A percentile compares a stretch with the other conserved stretches of the same genome.
These are phyloP conservation scores for Lenwebbia sp. DNA, from an alignment of 345 rosid species.

Conservation along the genomic window DNA sequence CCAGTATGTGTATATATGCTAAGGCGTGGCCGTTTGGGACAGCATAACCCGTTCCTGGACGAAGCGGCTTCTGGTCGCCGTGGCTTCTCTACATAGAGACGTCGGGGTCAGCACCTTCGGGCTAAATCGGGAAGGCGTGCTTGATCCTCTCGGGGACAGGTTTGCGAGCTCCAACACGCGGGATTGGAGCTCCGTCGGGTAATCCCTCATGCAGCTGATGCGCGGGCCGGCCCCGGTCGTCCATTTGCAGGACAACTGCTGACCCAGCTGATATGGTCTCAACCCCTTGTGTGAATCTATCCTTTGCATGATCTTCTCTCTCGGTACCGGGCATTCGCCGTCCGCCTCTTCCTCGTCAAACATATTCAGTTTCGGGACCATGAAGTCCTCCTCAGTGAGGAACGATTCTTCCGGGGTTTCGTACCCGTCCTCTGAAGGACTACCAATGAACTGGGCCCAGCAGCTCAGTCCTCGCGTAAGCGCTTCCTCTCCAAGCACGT, in stretches of 20 bases:
- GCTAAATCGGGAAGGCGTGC: not conserved
- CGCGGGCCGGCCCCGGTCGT: slow-evolving; percentile 92
- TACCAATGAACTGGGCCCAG: not conserved
- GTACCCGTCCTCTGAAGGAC: slow-evolving; percentile 42
- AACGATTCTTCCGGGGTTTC: slow-evolving; percentile 67
- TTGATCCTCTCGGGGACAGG: slow-evolving; percentile 56
- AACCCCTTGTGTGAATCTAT: slow-evolving; percentile 72
- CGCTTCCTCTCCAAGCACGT: slow-evolving; percentile 7
- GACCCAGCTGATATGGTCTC: slow-evolving; percentile 69
- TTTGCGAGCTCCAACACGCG: slow-evolving; percentile 58
- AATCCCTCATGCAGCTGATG: slow-evolving; percentile 94
- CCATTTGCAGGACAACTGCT: slow-evolving; percentile 70
- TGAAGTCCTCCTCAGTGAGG: slow-evolving; percentile 62
- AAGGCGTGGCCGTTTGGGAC: slow-evolving; percentile 1
- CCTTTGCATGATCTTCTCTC: slow-evolving; percentile 64
- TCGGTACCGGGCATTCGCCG: slow-evolving; percentile 37
- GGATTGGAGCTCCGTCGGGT: slow-evolving; percentile 71
- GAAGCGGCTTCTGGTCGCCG: slow-evolving; percentile 9
- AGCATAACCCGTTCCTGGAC: not conserved
- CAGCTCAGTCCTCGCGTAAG: not conserved
- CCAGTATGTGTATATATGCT: not conserved
- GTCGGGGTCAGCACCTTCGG: not conserved
- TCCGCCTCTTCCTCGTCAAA: slow-evolving; percentile 50
- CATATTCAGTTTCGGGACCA: slow-evolving; percentile 42
- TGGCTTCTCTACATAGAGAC: slow-evolving; percentile 4